These are phyloP conservation scores for Ambrosia trifida DNA, from an alignment of 129 eudicot species.

Conservation along the genomic window DNA sequence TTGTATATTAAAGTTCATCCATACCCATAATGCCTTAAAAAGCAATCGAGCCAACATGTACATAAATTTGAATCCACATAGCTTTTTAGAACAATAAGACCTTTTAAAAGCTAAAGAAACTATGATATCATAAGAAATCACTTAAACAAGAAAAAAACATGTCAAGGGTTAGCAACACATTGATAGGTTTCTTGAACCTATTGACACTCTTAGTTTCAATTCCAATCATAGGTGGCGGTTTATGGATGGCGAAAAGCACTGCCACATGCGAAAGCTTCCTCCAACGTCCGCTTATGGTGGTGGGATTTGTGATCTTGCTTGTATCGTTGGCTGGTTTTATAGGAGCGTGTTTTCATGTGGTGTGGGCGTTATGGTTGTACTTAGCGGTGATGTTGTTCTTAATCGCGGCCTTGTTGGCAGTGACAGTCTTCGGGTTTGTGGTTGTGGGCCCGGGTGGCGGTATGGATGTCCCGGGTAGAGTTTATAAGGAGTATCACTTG, in stretches of 20 bases:
- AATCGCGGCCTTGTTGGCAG: constrained; percentile 52
- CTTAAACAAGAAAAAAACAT: constrained; percentile 15
- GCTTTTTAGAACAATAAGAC: constrained; percentile 28
- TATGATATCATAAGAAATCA: constrained; percentile 24
- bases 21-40: constrained; percentile 43
- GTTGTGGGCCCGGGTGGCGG: constrained; percentile 80
- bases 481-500: constrained; percentile 69
- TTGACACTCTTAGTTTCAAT: constrained; percentile 74
- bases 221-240: constrained; percentile 79
- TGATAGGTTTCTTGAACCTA: constrained; percentile 89
- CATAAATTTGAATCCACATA: constrained; percentile 34
- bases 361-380: constrained; percentile 83
- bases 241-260: constrained; percentile 84
- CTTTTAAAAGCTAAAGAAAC: constrained; percentile 20
- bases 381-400: constrained; percentile 70
- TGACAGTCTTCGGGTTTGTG: constrained; percentile 81
- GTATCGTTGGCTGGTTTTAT: constrained; percentile 85
- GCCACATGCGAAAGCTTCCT: constrained; percentile 85
- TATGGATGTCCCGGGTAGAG: constrained; percentile 58
- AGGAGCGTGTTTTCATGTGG: constrained; percentile 80
- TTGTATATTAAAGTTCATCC: constrained; percentile 30
- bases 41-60: constrained; percentile 44
- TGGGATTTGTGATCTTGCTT: constrained; percentile 70
- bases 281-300: constrained; percentile 72
- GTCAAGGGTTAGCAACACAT: constrained; percentile 78